A percentile compares a stretch with the other conserved stretches of the same genome.
Evolutionary conservation across 2,329 filamentous ascomycete genomes (phyloP).

Genomic region (Fusarium odoratissimum): DNA sequence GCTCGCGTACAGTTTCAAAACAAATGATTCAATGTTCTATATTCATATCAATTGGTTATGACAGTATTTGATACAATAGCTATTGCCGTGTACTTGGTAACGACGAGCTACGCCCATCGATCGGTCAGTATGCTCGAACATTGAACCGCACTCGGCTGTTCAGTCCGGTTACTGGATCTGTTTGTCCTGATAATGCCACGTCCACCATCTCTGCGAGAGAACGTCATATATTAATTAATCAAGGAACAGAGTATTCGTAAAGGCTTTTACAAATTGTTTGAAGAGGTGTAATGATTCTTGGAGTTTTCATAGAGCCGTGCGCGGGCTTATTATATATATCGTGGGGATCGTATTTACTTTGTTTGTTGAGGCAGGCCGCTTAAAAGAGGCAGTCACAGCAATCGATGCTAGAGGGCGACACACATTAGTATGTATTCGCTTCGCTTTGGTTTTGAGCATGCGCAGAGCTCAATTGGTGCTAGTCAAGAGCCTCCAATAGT

Average conservation of each 20-base stretch:
- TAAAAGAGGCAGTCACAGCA: constrained; percentile 57
- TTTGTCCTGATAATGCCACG: not conserved
- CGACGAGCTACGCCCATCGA: not conserved
- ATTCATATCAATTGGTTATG: constrained; percentile 11
- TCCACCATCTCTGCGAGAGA: constrained; percentile 10
- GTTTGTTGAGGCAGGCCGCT: constrained; percentile 1
- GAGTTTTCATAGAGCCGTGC: not conserved
- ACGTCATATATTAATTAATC: constrained; percentile 3
- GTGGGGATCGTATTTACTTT: constrained; percentile 8
- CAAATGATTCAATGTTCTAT: constrained; percentile 11
- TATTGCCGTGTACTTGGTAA: not conserved
- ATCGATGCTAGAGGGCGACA: constrained; percentile 48
- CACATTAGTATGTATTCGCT: constrained; percentile 5
- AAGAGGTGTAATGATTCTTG: not conserved
- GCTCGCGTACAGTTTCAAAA: constrained; percentile 32
- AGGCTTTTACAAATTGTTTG: constrained; percentile 19
- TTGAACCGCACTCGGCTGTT: not conserved
- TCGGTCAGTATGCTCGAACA: not conserved
- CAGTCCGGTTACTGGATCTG: not conserved
- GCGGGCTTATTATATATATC: not conserved
- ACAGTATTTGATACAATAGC: not conserved
- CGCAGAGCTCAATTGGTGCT: constrained; percentile 3
- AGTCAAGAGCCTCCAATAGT: constrained; percentile 5
- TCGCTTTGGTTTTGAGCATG: not conserved
- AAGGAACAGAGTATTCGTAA: constrained; percentile 11